phyloP scores from a whole-genome alignment of 75 land plant genomes.

The Azolla pinnata region DNA sequence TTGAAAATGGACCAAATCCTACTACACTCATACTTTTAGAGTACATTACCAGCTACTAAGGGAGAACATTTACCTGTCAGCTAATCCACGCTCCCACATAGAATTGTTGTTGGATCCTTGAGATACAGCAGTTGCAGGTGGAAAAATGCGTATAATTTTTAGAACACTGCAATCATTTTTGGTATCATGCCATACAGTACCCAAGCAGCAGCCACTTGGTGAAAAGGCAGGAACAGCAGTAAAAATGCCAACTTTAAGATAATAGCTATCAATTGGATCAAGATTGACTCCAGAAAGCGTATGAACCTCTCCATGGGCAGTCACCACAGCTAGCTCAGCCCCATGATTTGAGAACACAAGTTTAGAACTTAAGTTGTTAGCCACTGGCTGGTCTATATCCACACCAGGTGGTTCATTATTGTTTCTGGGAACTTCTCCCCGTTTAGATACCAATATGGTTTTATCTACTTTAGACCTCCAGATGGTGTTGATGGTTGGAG shows the following conservation, averaged over 20 bases:
- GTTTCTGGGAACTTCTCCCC: background rate
- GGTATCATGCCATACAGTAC: slow-evolving; percentile 87
- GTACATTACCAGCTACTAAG: too few relatives aligned
- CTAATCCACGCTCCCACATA: slow-evolving; percentile 83
- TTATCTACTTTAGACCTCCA: slow-evolving; percentile 67
- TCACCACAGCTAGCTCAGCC: slow-evolving; percentile 84
- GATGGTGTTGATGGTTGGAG: slow-evolving; percentile 58
- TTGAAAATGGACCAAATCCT: too few relatives aligned
- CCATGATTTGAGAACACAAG: slow-evolving; percentile 80
- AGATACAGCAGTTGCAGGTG: slow-evolving; percentile 46
- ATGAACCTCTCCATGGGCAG: slow-evolving; percentile 73
- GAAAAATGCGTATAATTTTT: slow-evolving; percentile 67
- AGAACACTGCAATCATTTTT: slow-evolving; percentile 48
- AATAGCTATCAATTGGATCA: slow-evolving; percentile 64
- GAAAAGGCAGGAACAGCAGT: slow-evolving; percentile 91
- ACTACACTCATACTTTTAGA: too few relatives aligned
- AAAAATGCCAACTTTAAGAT: slow-evolving; percentile 53
- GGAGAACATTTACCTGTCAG: slow-evolving; percentile 58
- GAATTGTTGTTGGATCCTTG: slow-evolving; percentile 49
- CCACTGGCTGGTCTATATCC: slow-evolving; percentile 34
- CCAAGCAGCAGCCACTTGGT: slow-evolving; percentile 83
- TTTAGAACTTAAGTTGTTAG: slow-evolving; percentile 57
- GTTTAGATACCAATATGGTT: slow-evolving; percentile 37
- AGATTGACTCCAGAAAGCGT: slow-evolving; percentile 70
- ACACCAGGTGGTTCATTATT: background rate